Conservation (phyloP, 495 filamentous ascomycete genomes). For the Pseudoneurospora amorphoporcata region DNA sequence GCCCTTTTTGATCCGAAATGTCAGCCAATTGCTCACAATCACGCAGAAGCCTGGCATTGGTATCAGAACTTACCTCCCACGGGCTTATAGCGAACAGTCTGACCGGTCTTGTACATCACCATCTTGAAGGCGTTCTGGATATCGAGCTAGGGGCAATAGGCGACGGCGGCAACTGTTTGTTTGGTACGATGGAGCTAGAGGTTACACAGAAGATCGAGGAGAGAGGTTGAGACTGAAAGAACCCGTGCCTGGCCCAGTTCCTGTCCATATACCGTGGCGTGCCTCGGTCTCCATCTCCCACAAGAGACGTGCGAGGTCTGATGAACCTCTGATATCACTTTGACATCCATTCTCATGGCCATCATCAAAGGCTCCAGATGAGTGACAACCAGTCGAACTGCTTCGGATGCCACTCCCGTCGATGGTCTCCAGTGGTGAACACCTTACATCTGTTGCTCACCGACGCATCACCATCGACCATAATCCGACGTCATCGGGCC, state of each 20-base stretch:
- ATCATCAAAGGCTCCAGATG: neutral
- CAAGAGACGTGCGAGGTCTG: neutral
- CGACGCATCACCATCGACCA: neutral
- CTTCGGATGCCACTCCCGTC: neutral
- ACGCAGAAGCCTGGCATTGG: neutral
- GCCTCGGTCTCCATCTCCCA: neutral
- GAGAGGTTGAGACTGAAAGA: neutral
- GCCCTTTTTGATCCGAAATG: constrained; percentile 14
- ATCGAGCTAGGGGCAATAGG: neutral
- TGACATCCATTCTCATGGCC: neutral
- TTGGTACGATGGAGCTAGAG: neutral
- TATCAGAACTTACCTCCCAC: constrained; percentile 21
- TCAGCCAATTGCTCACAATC: neutral
- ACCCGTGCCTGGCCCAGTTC: neutral
- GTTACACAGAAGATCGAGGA: neutral
- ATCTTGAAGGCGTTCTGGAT: neutral
- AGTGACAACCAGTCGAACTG: neutral
- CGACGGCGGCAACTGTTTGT: neutral
- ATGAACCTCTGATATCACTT: neutral
- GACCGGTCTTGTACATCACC: constrained; percentile 16
- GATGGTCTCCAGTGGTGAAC: neutral
- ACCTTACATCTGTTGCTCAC: neutral
- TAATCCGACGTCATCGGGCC: neutral
- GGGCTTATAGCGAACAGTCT: constrained; percentile 33
- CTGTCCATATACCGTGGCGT: neutral